Evolutionary conservation across 140 eudicot species (phyloP), one percentile per base, ranked within the genome.

Genomic region (Ambrosia hybrid): DNA sequence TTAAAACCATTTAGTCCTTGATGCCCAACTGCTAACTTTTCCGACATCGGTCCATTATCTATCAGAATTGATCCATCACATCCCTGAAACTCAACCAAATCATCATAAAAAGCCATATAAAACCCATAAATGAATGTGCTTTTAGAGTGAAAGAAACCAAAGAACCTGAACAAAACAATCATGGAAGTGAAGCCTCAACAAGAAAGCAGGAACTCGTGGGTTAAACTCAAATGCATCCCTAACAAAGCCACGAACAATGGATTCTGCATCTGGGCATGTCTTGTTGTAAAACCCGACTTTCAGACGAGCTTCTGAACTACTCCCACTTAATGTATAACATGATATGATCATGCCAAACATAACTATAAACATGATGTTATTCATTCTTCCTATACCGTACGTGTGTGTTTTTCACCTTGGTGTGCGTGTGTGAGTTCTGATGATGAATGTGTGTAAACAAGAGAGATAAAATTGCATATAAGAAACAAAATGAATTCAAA

Each of bases 51-150:
- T 6, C 86, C 94, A 36, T 67, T 81, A 66, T 88, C 88, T 10
- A 91, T 79, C 66, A 91, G 74, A 58, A 91, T 91, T 13, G 97
- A 91, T 43, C 94, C 96, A 70, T 91, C 97, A 75, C 97, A 91
- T 5, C 97, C 97, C 96, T 90, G 86, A 13, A 53, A 68, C 15
- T 26, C 65, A 63, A 48, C 36, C 52, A 5, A 56, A 7, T 39
- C n/a, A 16, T 49, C 65, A 2, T 17, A 9, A 3, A n/a, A 41
- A 3, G 17, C 46, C 43, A 45, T 48, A 34, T 57, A 26, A 75
- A 30, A 30, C 38, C 67, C 0, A 10, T 4, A 67, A 38, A 14
- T 13, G 60, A 2, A 21, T n/a, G 43, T 9, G 41, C 15, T 62
- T 33, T 49, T 34, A 1, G 4, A 17, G 56, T 26, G 3, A 37